Percentiles rank a stretch among this genome's conserved stretches.
Conservation (phyloP, 1,139 yeast genomes). For the Saccharomyces pastorianus region DNA sequence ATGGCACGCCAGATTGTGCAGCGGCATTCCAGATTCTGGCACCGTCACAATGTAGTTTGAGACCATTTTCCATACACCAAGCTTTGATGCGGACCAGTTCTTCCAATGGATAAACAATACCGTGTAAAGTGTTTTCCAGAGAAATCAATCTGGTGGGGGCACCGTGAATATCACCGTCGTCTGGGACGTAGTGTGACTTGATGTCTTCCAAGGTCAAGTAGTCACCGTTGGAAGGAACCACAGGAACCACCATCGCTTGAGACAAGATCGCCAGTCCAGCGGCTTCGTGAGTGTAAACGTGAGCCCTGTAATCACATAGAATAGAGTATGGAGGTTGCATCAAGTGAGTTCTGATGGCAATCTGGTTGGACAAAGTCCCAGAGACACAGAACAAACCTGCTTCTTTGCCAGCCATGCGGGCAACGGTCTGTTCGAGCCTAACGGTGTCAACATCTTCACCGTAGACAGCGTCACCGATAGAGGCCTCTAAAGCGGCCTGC, state of each 20-base stretch:
- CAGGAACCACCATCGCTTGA: constrained; percentile 88
- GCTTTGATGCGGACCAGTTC: constrained; percentile 66
- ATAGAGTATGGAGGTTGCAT: constrained; percentile 81
- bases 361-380: constrained; percentile 87
- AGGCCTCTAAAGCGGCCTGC: constrained; percentile 48
- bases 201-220: constrained; percentile 78
- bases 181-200: constrained; percentile 53
- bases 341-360: constrained; percentile 71
- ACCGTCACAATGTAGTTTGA: constrained; percentile 81
- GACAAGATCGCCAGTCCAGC: constrained; percentile 85
- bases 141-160: constrained; percentile 85
- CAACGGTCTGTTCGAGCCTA: constrained; percentile 57
- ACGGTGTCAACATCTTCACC: constrained; percentile 70
- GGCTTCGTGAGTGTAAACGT: constrained; percentile 77
- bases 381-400: constrained; percentile 80
- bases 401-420: constrained; percentile 68
- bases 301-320: constrained; percentile 79
- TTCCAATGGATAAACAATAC: constrained; percentile 71
- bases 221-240: constrained; percentile 62
- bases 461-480: constrained; percentile 84
- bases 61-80: constrained; percentile 58
- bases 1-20: constrained; percentile 61
- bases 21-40: constrained; percentile 94
- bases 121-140: constrained; percentile 82
- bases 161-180: constrained; percentile 76